Percentiles rank a stretch among this genome's conserved stretches.
Evolutionary conservation across 805 yeast genomes (phyloP).

Genomic region (Candida boleticola): DNA sequence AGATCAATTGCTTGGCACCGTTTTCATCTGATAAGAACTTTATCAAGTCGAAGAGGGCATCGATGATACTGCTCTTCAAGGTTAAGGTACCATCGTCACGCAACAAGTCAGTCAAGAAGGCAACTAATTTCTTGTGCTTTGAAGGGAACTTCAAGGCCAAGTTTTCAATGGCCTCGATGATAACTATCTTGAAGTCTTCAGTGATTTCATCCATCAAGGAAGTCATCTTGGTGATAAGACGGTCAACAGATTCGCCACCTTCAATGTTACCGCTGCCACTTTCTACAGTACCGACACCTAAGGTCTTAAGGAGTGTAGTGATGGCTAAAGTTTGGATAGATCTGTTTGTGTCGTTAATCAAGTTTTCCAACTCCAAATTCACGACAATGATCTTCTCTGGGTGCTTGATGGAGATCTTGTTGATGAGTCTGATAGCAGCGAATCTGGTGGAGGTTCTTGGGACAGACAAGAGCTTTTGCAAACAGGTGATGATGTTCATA

Average conservation of each 20-base stretch:
- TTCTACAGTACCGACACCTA: conserved; percentile 60
- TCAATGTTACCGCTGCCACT: conserved; percentile 12
- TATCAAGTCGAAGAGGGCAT: conserved; percentile 89
- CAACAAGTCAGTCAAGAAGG: conserved; percentile 77
- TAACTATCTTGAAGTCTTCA: conserved; percentile 92
- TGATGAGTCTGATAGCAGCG: conserved; percentile 88
- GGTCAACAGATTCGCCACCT: conserved; percentile 69
- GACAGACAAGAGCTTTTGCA: conserved; percentile 76
- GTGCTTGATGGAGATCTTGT: conserved; percentile 74
- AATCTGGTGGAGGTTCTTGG: conserved; percentile 89
- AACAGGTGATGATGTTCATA: conserved; percentile 65
- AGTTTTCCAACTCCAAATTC: conserved; percentile 79
- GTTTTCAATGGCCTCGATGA: conserved; percentile 91
- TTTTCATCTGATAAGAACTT: conserved; percentile 70
- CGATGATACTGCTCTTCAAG: conserved; percentile 85
- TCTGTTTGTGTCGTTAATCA: conserved; percentile 86
- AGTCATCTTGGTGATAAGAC: conserved; percentile 82
- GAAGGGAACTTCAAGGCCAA: conserved; percentile 91
- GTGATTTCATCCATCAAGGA: conserved; percentile 90
- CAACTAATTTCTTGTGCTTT: conserved; percentile 78
- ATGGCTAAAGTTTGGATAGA: conserved; percentile 95
- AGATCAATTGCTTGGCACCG: conserved; percentile 69
- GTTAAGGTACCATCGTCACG: conserved; percentile 88
- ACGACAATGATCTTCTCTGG: conserved; percentile 80
- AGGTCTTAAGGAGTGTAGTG: conserved; percentile 92